Evolutionary conservation across 2,329 filamentous ascomycete genomes (phyloP).

Genomic region (Cladosporium sp.): DNA sequence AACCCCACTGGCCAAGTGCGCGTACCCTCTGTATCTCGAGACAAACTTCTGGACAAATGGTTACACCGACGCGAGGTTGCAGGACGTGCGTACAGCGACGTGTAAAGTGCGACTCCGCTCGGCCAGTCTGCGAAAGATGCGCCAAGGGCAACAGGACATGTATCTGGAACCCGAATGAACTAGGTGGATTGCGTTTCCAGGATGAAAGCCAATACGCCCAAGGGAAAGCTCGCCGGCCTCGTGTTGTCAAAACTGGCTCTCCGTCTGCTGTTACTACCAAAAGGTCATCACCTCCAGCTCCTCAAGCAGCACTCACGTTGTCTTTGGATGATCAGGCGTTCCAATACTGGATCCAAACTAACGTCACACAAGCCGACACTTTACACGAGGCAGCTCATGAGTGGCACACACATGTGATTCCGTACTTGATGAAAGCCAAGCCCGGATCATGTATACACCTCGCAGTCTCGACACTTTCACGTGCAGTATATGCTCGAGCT

Average conservation of each 20-base stretch:
- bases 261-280: neutral
- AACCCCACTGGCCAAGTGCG: neutral
- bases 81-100: conserved; percentile 15
- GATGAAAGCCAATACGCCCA: conserved; percentile 30
- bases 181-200: conserved; percentile 23
- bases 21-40: neutral
- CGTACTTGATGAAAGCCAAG: conserved; percentile 16
- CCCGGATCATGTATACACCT: conserved; percentile 26
- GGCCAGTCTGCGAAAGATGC: conserved; percentile 22
- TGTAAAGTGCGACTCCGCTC: conserved; percentile 26
- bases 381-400: conserved; percentile 27
- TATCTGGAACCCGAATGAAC: conserved; percentile 25
- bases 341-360: conserved; percentile 27
- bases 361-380: conserved; percentile 23
- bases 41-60: neutral
- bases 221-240: conserved; percentile 26
- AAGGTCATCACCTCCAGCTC: neutral
- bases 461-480: conserved; percentile 27
- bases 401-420: conserved; percentile 25
- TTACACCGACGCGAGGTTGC: conserved; percentile 12
- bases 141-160: conserved; percentile 26
- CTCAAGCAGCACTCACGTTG: neutral
- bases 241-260: conserved; percentile 10
- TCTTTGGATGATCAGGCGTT: conserved; percentile 28
- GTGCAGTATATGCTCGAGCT: conserved; percentile 27